Conservation (phyloP, 352 stramenopile species). For the Globisporangium apiculatum region DNA sequence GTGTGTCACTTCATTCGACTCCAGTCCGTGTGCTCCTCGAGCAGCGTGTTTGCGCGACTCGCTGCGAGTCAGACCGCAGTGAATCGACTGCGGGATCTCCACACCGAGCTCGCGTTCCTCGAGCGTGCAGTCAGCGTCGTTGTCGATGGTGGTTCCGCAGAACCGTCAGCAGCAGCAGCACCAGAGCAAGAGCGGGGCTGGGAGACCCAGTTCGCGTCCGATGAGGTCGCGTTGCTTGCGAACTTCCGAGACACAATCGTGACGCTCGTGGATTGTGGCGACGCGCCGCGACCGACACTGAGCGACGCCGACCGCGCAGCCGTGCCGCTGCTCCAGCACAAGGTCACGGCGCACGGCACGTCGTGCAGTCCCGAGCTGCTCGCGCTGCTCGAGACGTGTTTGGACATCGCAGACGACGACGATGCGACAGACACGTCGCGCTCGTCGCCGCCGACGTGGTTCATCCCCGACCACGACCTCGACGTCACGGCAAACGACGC, state of each 20-base stretch:
- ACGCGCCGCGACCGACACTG: background rate
- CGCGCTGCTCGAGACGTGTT: background rate
- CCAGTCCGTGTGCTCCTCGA: constrained; percentile 1
- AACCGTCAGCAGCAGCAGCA: background rate
- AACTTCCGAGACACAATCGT: background rate
- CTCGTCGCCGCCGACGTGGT: constrained; percentile 15
- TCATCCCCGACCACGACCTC: constrained; percentile 82
- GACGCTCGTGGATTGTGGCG: background rate
- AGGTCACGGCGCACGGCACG: background rate
- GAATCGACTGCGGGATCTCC: constrained; percentile 2
- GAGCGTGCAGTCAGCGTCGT: background rate
- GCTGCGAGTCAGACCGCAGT: background rate
- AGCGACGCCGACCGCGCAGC: background rate
- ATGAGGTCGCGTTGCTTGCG: background rate
- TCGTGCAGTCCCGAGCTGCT: background rate
- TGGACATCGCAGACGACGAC: background rate
- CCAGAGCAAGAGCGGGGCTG: background rate
- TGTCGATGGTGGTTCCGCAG: background rate
- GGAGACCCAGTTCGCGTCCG: background rate
- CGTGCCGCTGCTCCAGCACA: background rate
- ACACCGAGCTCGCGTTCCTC: constrained; percentile 4
- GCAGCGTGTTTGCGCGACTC: constrained; percentile 1
- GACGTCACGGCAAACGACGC: constrained; percentile 20
- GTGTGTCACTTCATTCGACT: constrained; percentile 1
- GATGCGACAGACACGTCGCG: background rate